Evolutionary conservation across 441 rosid genomes (phyloP).

Genomic region (Bruguiera hainesii): DNA sequence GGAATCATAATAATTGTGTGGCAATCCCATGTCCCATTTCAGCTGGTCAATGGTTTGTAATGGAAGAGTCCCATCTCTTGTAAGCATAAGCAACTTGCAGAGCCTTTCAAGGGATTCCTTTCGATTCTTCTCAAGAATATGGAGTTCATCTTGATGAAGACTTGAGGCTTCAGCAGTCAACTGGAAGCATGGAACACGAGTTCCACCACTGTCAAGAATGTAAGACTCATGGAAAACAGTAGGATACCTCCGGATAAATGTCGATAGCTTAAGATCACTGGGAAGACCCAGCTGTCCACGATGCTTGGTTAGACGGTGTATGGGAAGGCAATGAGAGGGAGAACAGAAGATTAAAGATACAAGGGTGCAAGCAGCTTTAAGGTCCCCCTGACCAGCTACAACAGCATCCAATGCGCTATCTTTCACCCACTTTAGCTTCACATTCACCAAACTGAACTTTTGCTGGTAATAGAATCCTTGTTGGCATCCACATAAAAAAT

Average conservation of each 20-base stretch:
- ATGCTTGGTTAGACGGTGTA: constrained; percentile 44
- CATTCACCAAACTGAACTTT: constrained; percentile 53
- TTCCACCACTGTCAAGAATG: constrained; percentile 62
- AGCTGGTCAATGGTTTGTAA: constrained; percentile 75
- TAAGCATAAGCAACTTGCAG: constrained; percentile 73
- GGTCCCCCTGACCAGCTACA: constrained; percentile 49
- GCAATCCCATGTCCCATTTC: constrained; percentile 87
- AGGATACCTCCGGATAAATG: constrained; percentile 69
- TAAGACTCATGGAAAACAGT: constrained; percentile 48
- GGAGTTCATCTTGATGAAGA: constrained; percentile 40
- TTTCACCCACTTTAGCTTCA: constrained; percentile 83
- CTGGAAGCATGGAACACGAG: constrained; percentile 64
- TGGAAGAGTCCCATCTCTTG: constrained; percentile 52
- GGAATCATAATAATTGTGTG: constrained; percentile 44
- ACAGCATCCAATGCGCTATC: constrained; percentile 62
- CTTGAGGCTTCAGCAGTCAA: constrained; percentile 51
- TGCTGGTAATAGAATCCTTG: constrained; percentile 47
- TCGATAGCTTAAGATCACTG: constrained; percentile 51
- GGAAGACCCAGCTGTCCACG: constrained; percentile 70
- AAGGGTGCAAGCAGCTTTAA: constrained; percentile 60
- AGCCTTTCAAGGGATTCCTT: constrained; percentile 45
- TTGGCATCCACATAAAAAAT: constrained; percentile 27
- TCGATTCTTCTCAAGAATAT: constrained; percentile 24
- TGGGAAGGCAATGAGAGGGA: constrained; percentile 38
- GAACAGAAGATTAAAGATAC: constrained; percentile 49